Evolutionary conservation across 2,329 filamentous ascomycete species (phyloP).

Genomic region (Alternaria dauci): DNA sequence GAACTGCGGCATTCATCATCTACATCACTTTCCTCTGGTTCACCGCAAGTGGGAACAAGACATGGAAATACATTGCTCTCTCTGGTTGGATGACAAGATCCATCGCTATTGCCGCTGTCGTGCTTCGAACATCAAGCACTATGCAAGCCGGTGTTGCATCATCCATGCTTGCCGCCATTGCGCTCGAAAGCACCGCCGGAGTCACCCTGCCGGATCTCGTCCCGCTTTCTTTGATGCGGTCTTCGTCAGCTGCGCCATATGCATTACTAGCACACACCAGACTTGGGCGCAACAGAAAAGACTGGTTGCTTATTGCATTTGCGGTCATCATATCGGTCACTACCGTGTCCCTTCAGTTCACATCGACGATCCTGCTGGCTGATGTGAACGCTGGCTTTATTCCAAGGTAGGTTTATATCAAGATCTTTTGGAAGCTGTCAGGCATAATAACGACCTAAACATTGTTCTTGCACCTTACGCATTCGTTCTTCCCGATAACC

Average conservation of each 20-base stretch:
- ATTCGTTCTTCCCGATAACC: background rate
- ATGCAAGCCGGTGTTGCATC: background rate
- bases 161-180: background rate
- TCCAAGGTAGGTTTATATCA: background rate
- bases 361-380: background rate
- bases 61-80: background rate
- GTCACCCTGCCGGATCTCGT: background rate
- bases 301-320: background rate
- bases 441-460: too few species aligned
- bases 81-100: background rate
- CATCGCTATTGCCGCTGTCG: background rate
- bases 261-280: background rate
- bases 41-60: background rate
- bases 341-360: background rate
- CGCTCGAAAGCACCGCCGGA: background rate
- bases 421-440: rapidly evolving
- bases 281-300: background rate
- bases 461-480: background rate
- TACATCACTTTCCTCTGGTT: background rate
- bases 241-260: background rate
- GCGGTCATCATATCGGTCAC: background rate
- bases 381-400: background rate
- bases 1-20: background rate
- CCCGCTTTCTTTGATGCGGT: background rate
- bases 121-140: background rate